Evolutionary conservation across 176 grass and related monocot species (phyloP).

Genomic region (Oryza meyeriana): DNA sequence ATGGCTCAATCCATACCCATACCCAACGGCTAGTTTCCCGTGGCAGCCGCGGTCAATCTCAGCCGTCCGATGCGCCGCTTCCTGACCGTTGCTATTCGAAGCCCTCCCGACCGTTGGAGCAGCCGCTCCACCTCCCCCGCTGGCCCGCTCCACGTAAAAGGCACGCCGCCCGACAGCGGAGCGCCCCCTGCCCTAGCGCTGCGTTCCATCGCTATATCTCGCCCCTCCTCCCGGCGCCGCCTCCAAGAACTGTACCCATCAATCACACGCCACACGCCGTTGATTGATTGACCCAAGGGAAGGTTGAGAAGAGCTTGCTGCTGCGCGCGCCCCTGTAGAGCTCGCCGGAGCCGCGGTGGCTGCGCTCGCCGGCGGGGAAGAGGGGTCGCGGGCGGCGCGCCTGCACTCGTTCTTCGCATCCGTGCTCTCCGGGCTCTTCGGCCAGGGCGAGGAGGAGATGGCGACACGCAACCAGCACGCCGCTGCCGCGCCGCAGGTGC

Average conservation of each 20-base stretch:
- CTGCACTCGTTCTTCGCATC: constrained; percentile 68
- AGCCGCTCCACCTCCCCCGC: neutral
- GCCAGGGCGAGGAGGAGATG: constrained; percentile 50
- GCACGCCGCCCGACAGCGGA: neutral
- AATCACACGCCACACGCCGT: neutral
- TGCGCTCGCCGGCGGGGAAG: constrained; percentile 47
- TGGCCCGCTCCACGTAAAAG: constrained; percentile 3
- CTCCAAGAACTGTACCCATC: constrained; percentile 22
- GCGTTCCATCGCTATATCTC: constrained; percentile 27
- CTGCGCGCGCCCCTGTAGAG: neutral
- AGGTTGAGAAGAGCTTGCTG: neutral
- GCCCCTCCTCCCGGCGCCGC: neutral
- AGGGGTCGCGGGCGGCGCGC: constrained; percentile 50
- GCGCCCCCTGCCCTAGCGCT: neutral
- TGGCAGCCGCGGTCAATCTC: constrained; percentile 1
- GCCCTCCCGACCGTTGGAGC: constrained; percentile 66
- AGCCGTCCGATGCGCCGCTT: constrained; percentile 47
- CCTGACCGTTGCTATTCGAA: constrained; percentile 63
- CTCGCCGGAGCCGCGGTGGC: constrained; percentile 54
- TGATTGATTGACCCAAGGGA: neutral
- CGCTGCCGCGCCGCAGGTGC: constrained; percentile 43
- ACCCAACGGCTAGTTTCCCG: constrained; percentile 57
- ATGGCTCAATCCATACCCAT: neutral
- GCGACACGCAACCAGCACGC: constrained; percentile 51
- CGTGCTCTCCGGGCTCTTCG: constrained; percentile 53